Base-by-base conservation (phyloP, 2,329 filamentous ascomycete genomes). In the Penicillium expansum region DNA sequence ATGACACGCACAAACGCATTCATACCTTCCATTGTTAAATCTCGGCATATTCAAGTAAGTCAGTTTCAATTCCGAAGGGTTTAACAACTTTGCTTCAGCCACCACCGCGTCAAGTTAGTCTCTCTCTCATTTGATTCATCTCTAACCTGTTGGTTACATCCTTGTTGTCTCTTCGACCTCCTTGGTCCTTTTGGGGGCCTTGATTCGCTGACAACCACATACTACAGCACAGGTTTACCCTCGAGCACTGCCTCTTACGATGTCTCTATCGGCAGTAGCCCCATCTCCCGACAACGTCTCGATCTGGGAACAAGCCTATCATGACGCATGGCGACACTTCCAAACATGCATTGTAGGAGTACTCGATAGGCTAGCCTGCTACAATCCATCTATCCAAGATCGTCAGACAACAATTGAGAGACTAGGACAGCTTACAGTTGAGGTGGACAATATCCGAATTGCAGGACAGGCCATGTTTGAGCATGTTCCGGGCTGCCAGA, bases 311-410 rank as follows among this genome's bases (percentile, higher is more conserved):
- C 22, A 20, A n/a, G 49, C 20, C 7, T 45, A 52, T 5, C 30
- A 45, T 2, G 10, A 52, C 2, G 49, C 38, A 22, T 44, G 39
- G 39, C 11, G 32, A 1, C 20, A 37, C 3, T 45, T 32, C 2
- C 39, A 44, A 5, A 5, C 5, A 1, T 2, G 5, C 16, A 24
- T 35, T 4, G 10, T 14, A 1, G 30, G 42, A 3, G 6, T 35
- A 3, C 1, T 35, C 0, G 4, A 4, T 4, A 35, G 22, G 2
- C 13, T 52, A 2, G 3, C 1, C n/a, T 16, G 11, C 9, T 2
- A 9, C 1, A 18, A 16, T 8, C 18, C 1, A 4, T 27, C 30
- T 6, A 13, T 16, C 1, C 16, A 24, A 6, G 2, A 45, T 10
- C 39, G 11, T 5, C 20, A 52, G 9, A 9, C 2, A 7, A 43